These are phyloP conservation scores for Calonectria hongkongensis DNA, from an alignment of 2,329 filamentous ascomycete species.

Conservation along the genomic window DNA sequence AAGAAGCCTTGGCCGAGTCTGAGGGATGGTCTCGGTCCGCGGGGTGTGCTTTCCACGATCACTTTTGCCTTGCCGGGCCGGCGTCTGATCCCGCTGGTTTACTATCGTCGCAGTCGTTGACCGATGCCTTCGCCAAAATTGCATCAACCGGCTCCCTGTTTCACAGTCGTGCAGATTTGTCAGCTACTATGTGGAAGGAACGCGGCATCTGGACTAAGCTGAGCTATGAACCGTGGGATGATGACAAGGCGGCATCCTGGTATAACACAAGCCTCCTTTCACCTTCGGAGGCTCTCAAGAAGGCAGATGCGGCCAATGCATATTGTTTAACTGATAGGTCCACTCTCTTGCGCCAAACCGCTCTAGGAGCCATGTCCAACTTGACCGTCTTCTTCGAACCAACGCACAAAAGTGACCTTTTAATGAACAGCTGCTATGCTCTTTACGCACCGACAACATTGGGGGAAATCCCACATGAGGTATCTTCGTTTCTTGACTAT, in stretches of 20 bases:
- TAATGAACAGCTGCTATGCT: slow-evolving; percentile 21
- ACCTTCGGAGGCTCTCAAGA: neutral
- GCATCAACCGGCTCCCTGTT: slow-evolving; percentile 1
- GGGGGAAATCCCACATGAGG: neutral
- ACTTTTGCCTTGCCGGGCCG: slow-evolving; percentile 20
- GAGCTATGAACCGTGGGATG: neutral
- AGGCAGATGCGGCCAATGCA: neutral
- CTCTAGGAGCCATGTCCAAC: neutral
- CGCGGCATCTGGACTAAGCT: slow-evolving; percentile 11
- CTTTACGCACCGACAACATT: neutral
- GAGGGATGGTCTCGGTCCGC: slow-evolving; percentile 25
- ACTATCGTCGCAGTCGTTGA: neutral
- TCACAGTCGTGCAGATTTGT: slow-evolving; percentile 15
- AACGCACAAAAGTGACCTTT: neutral
- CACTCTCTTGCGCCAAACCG: slow-evolving; percentile 9
- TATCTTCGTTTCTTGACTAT: neutral
- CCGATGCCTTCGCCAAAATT: slow-evolving; percentile 3
- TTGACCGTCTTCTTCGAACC: slow-evolving; percentile 13
- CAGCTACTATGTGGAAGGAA: slow-evolving; percentile 29
- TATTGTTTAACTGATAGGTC: slow-evolving; percentile 16
- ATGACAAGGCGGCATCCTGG: neutral
- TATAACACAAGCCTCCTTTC: slow-evolving; percentile 18
- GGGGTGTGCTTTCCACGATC: slow-evolving; percentile 24
- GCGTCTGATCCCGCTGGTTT: slow-evolving; percentile 8
- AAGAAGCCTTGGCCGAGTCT: slow-evolving; percentile 2